Base-by-base conservation (phyloP, 257 asterid species). In the Capsicum pubescens region DNA sequence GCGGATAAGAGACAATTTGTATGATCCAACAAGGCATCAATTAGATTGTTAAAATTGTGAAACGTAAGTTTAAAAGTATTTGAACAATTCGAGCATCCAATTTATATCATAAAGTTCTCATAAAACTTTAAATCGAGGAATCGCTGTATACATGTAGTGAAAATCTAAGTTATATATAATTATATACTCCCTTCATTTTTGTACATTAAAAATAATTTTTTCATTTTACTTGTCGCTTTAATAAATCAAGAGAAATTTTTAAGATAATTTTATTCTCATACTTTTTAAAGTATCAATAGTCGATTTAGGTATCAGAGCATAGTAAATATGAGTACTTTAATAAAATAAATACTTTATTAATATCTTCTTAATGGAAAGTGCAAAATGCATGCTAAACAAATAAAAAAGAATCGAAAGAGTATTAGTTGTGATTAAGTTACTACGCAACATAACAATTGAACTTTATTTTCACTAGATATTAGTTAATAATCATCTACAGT, bases 81-180 rank as follows among this genome's bases (percentile, higher is more conserved):
- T 42, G 78, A 19, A 14, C 50, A 15, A 32, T 61, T 63, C 3
- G 42, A 21, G 36, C 71, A 35, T 44, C 14, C 35, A 44, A n/a
- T 70, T 64, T 44, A 71, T 71, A 71, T 46, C 10, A 46, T 5
- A 58, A 72, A 46, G 16, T 72, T 46, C n/a, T 58, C 58, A 46
- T n/a, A 71, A 71, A 71, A 71, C 36, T 44, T 71, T 57, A n/a
- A 71, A 44, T 71, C 8, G 39, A 46, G 79, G 58, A 57, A 46
- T 10, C 79, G 9, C 17, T 9, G 16, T 57, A 57, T 44, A 6
- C 48, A 44, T 44, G 5, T 8, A 48, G 54, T 7, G 54, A 48
- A 48, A 48, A 48, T 48, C 8, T 48, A 48, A 48, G 54, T 48
- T 48, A 48, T 48, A 48, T 48, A 48, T 48, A 48, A 48, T 7